Evolutionary conservation across 805 yeast genomes (phyloP), one percentile per base, ranked within the genome.

Genomic region (Pichia nanzhaoensis): DNA sequence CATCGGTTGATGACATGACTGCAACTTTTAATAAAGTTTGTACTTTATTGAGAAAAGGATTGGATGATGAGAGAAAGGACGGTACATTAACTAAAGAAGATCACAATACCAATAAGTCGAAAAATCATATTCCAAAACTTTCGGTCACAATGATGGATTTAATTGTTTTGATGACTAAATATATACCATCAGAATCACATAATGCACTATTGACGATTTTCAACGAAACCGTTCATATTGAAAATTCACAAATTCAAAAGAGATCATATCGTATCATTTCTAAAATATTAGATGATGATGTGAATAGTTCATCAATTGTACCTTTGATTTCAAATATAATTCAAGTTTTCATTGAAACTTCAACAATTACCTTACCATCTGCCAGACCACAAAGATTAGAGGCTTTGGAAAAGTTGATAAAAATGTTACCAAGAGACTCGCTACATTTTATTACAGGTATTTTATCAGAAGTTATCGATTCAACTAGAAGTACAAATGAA

Each of bases 401-500:
- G 24, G 85, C 95, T 5, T 70, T 93, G 37, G 68, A 73, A 41
- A 70, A 76, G 10, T 58, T 91, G 6, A 65, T 87, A 28, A 74
- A 77, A 19, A 56, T 78, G 18, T 61, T 90, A 35, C 95, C 97
- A 16, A 50, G 67, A 2, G 63, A 73, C 18, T 82, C 84, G 51
- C 67, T 88, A 55, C 75, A 77, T 53, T 88, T 90, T 62, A 80
- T 93, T 53, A 95, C 96, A 19, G 72, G 84, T 10, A 67, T 85
- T 34, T 71, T 89, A 32, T 87, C 96, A 44, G 98, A 93, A 68
- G 81, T 89, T 20, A 91, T 93, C 45, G 70, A 93, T 55, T 80
- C 88, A 24, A 90, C 97, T 6, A 93, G 91, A 65, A 96, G 89
- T 59, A 82, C 80, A 45, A 95, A 91, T 61, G 99, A 93, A 64